These are phyloP conservation scores for Polygonum aviculare DNA, from an alignment of 148 eudicot genomes.

Conservation along the genomic window DNA sequence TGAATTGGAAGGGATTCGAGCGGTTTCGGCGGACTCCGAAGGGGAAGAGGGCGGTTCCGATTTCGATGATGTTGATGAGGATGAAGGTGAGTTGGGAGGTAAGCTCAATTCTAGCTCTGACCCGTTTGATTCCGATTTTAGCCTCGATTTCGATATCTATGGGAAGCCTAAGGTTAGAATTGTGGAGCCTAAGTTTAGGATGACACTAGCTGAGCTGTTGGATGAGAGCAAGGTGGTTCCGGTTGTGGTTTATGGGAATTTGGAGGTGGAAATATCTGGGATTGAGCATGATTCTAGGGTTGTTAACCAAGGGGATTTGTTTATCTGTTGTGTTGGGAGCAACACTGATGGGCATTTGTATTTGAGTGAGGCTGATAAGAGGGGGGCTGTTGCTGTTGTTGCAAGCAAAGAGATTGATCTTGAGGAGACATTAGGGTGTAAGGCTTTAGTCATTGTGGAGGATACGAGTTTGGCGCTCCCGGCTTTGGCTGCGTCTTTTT, in stretches of 20 bases:
- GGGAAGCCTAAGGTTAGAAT: slow-evolving; percentile 50
- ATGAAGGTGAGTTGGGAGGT: slow-evolving; percentile 31
- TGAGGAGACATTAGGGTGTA: slow-evolving; percentile 82
- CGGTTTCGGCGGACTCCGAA: slow-evolving; percentile 25
- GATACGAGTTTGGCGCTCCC: slow-evolving; percentile 71
- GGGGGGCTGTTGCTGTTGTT: slow-evolving; percentile 96
- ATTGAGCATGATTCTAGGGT: slow-evolving; percentile 87
- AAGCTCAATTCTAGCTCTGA: slow-evolving; percentile 8
- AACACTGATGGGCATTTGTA: slow-evolving; percentile 69
- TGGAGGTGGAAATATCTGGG: slow-evolving; percentile 78
- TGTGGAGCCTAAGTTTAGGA: slow-evolving; percentile 75
- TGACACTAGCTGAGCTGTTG: slow-evolving; percentile 85
- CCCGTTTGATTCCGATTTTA: slow-evolving; percentile 31
- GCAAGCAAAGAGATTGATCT: slow-evolving; percentile 91
- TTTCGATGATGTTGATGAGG: slow-evolving; percentile 12
- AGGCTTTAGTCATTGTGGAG: slow-evolving; percentile 89
- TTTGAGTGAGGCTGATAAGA: slow-evolving; percentile 81
- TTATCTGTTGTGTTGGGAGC: slow-evolving; percentile 83
- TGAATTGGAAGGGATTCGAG: slow-evolving; percentile 44
- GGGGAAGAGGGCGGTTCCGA: slow-evolving; percentile 23
- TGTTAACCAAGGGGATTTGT: slow-evolving; percentile 86
- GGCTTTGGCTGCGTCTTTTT: slow-evolving; percentile 73
- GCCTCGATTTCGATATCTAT: slow-evolving; percentile 58
- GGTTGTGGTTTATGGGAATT: slow-evolving; percentile 66
- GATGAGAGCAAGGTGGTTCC: slow-evolving; percentile 97